These are phyloP conservation scores for Diaporthe ilicicola DNA, from an alignment of 2,329 filamentous ascomycete species.

Conservation along the genomic window DNA sequence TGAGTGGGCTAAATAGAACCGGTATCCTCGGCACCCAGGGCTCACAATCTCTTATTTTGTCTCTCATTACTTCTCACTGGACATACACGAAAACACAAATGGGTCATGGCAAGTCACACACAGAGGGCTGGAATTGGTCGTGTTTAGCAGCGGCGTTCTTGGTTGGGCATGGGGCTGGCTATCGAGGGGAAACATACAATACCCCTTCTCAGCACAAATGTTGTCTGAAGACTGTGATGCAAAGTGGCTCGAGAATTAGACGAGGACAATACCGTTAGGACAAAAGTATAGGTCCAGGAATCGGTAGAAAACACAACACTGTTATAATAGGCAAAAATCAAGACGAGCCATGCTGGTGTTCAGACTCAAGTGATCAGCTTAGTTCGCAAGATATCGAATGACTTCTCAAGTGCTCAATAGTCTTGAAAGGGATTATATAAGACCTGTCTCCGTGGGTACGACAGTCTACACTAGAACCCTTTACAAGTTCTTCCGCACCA, in stretches of 20 bases:
- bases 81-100: constrained; percentile 20
- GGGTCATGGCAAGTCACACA: background rate
- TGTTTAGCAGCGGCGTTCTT: constrained; percentile 16
- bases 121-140: background rate
- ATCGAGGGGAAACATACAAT: background rate
- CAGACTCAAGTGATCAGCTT: background rate
- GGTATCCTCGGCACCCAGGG: background rate
- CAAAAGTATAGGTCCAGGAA: background rate
- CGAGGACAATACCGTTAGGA: background rate
- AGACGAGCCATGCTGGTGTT: background rate
- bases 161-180: background rate
- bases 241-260: background rate
- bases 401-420: no score
- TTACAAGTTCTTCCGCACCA: no score
- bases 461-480: no score
- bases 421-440: background rate
- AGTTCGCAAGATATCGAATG: background rate
- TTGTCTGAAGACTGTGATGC: background rate
- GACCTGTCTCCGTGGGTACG: background rate
- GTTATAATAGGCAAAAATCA: background rate
- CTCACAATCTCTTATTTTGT: constrained; percentile 20
- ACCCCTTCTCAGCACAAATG: background rate
- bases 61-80: background rate
- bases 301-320: background rate
- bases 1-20: constrained; percentile 73